These are phyloP conservation scores for Galeopsis tetrahit DNA, from an alignment of 257 asterid species.

Conservation along the genomic window DNA sequence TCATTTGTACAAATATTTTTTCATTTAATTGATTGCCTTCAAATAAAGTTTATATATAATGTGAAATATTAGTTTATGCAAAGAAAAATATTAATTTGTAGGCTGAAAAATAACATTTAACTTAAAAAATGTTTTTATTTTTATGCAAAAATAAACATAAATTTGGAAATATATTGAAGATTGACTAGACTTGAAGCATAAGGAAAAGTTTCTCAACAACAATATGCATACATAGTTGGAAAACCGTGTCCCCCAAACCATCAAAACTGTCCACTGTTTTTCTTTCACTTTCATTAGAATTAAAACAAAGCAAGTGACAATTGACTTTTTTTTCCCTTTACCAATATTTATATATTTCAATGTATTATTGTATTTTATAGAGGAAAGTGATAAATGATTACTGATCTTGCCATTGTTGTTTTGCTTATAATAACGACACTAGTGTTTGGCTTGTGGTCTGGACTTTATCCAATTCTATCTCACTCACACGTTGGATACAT, in stretches of 20 bases:
- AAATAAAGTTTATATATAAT: too few species aligned
- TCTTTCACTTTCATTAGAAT: neutral
- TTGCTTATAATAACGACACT: constrained; percentile 6
- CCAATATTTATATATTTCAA: too few species aligned
- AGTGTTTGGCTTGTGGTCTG: neutral
- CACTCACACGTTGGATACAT: neutral
- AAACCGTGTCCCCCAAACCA: constrained; percentile 44
- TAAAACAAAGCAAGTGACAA: neutral
- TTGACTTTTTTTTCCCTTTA: neutral
- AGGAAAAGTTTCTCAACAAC: constrained; percentile 19
- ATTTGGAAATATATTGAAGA: neutral
- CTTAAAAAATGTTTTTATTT: too few species aligned
- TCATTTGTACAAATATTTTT: too few species aligned
- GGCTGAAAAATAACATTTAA: too few species aligned
- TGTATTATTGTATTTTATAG: too few species aligned
- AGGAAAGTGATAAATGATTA: neutral
- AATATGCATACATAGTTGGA: neutral
- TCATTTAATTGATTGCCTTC: too few species aligned
- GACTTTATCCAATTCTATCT: neutral
- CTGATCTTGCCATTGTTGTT: neutral
- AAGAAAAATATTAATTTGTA: too few species aligned
- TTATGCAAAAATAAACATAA: neutral
- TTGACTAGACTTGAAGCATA: constrained; percentile 23
- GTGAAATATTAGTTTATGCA: too few species aligned
- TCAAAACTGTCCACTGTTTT: constrained; percentile 32